phyloP scores from a whole-genome alignment of 2,329 filamentous ascomycete species.

The Didymella pinodella region DNA sequence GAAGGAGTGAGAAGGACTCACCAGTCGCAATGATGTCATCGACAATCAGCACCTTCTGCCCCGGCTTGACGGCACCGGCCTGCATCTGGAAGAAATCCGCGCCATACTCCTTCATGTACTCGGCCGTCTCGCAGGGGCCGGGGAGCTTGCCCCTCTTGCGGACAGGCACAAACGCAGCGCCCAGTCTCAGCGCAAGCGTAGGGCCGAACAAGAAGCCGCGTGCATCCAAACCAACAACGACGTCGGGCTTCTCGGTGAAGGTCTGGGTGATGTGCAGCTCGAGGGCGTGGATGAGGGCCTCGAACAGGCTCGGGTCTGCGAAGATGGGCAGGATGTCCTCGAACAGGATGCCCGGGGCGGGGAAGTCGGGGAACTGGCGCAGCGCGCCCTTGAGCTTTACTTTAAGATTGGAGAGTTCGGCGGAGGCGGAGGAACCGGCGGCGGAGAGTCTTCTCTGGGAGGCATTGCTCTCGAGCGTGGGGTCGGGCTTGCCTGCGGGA shows the following conservation, averaged over 20 bases:
- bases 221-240: conserved; percentile 92
- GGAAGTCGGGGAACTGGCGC: conserved; percentile 91
- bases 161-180: conserved; percentile 88
- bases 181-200: conserved; percentile 80
- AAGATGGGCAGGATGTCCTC: conserved; percentile 99
- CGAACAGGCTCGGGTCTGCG: conserved; percentile 76
- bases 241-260: conserved; percentile 75
- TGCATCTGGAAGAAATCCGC: conserved; percentile 97
- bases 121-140: conserved; percentile 82
- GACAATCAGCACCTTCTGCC: conserved; percentile 90
- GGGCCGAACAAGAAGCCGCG: conserved; percentile 96
- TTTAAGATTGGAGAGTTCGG: conserved; percentile 66
- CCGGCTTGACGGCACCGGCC: conserved; percentile 79
- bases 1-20: conserved; percentile 56
- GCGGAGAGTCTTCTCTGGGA: conserved; percentile 59
- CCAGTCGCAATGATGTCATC: conserved; percentile 99
- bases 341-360: conserved; percentile 89
- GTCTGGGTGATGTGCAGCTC: conserved; percentile 77
- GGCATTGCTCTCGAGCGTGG: conserved; percentile 50
- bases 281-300: conserved; percentile 80
- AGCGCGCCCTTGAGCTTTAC: conserved; percentile 74
- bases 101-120: conserved; percentile 95
- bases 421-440: conserved; percentile 58
- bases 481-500: conserved; percentile 43
- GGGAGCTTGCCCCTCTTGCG: conserved; percentile 96